Percentiles rank a stretch among this genome's conserved stretches.
Conservation (phyloP, 176 grass and related monocot species). For the Avena atlantica region DNA sequence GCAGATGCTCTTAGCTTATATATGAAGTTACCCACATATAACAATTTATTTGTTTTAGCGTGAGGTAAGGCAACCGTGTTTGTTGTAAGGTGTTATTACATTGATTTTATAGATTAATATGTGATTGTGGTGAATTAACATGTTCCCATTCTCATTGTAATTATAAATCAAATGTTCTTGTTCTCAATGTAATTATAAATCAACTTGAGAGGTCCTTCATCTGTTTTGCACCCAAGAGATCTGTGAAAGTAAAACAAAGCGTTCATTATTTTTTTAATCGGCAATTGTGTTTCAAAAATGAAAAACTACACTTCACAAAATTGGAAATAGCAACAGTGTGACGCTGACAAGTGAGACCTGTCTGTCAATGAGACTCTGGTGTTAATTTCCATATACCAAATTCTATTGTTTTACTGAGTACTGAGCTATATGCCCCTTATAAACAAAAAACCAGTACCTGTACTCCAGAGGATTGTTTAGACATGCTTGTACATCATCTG, state of each 20-base stretch:
- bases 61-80: not conserved
- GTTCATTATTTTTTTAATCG: not conserved
- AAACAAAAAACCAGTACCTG: not conserved
- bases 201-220: not conserved
- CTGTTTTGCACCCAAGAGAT: not conserved
- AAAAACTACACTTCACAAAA: not conserved
- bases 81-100: not conserved
- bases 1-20: not conserved
- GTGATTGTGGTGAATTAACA: constrained; percentile 20
- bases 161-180: not conserved
- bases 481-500: constrained; percentile 9
- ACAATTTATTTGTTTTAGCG: constrained; percentile 11
- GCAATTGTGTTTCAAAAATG: not conserved
- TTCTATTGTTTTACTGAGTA: not conserved
- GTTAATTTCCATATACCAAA: not conserved
- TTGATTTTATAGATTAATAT: not conserved
- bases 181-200: not conserved
- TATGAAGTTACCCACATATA: not conserved
- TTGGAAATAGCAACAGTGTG: not conserved
- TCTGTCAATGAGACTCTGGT: not conserved
- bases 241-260: not conserved
- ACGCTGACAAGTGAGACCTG: not conserved
- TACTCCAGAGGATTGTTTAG: not conserved
- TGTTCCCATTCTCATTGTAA: not conserved
- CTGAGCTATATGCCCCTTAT: not conserved